Percentiles rank a stretch among this genome's conserved stretches.
These are phyloP conservation scores for Cantharellus cinnabarinus DNA, from an alignment of 768 basidiomycete species.

Conservation along the genomic window DNA sequence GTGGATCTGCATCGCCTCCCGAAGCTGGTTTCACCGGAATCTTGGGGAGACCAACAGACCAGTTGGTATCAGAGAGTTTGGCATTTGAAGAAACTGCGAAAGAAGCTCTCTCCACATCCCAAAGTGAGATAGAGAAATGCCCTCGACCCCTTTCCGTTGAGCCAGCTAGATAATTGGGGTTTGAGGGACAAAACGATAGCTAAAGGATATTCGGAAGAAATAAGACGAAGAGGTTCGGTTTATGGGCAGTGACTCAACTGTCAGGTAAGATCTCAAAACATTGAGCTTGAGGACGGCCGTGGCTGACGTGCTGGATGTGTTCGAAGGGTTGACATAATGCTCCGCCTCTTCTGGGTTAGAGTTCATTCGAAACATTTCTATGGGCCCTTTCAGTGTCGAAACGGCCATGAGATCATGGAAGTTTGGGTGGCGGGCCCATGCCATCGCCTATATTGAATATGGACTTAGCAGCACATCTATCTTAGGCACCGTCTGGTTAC, in stretches of 20 bases:
- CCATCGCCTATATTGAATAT: no score
- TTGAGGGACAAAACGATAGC: constrained; percentile 9
- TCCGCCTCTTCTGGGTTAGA: no score
- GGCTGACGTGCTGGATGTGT: no score
- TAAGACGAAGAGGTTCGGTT: background rate
- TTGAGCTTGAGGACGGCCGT: no score
- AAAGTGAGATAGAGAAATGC: constrained; percentile 8
- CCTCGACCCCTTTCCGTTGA: constrained; percentile 8
- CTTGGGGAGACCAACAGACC: background rate
- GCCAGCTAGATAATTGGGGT: constrained; percentile 10
- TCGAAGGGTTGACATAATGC: no score
- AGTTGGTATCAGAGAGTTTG: background rate
- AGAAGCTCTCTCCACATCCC: constrained; percentile 10
- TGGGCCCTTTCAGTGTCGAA: no score
- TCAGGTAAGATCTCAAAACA: no score
- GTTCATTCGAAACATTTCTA: no score
- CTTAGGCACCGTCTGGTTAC: no score
- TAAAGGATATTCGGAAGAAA: background rate
- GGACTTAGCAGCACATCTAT: no score
- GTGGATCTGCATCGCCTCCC: background rate
- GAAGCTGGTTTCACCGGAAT: background rate
- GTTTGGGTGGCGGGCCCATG: no score
- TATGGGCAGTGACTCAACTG: background rate
- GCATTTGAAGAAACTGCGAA: background rate
- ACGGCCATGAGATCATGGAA: no score